A percentile compares a stretch with the other conserved stretches of the same genome.
Conservation (phyloP, 2,329 filamentous ascomycete genomes). For the Spiromastix sp. region DNA sequence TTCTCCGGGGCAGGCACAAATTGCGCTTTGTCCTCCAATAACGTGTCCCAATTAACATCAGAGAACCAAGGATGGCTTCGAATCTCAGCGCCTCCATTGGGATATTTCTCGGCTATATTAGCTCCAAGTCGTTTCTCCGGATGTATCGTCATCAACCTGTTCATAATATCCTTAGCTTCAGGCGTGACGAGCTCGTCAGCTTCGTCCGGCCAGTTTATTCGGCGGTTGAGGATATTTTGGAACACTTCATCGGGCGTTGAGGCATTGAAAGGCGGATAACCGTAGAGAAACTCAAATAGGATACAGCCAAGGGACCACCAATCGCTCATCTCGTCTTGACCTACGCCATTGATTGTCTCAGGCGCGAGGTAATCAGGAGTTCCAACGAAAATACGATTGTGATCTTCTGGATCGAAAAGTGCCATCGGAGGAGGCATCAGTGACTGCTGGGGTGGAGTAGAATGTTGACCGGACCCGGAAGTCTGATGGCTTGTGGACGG, state of each 20-base stretch:
- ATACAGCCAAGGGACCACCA: conserved; percentile 99
- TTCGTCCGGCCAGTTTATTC: conserved; percentile 86
- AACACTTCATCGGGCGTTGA: conserved; percentile 86
- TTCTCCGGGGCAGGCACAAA: conserved; percentile 90
- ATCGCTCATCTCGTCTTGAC: conserved; percentile 96
- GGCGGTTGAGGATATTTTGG: conserved; percentile 83
- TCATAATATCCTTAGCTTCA: conserved; percentile 90
- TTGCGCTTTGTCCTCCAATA: conserved; percentile 90
- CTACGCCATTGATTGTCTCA: conserved; percentile 89
- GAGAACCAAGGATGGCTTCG: conserved; percentile 81
- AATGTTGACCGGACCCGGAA: conserved; percentile 19
- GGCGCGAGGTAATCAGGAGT: conserved; percentile 95
- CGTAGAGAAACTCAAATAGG: conserved; percentile 90
- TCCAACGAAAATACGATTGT: conserved; percentile 83
- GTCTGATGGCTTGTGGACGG: conserved; percentile 42
- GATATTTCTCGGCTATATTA: conserved; percentile 72
- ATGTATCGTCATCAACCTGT: conserved; percentile 77
- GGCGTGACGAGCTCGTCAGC: conserved; percentile 67
- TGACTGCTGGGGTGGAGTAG: conserved; percentile 44
- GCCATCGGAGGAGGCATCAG: conserved; percentile 84
- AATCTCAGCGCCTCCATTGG: conserved; percentile 83
- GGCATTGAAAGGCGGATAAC: conserved; percentile 88
- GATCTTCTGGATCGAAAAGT: conserved; percentile 90
- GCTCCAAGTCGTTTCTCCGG: conserved; percentile 73
- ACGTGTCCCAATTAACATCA: conserved; percentile 76